Evolutionary conservation across 1,139 yeast genomes (phyloP), one percentile per base, ranked within the genome.

Genomic region (Candida sp.): DNA sequence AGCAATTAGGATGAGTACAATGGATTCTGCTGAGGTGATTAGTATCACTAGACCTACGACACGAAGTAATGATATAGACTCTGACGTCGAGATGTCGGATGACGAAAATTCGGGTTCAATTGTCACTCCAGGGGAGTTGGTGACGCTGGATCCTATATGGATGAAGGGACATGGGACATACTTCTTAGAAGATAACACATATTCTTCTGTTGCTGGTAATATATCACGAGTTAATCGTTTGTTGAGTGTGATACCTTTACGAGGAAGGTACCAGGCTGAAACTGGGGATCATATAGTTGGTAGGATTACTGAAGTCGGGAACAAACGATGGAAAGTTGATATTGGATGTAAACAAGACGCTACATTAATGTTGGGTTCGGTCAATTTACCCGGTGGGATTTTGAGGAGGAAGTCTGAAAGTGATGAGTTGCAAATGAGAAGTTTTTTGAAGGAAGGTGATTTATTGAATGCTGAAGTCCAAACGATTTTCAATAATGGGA

Each of bases 81-180:
- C 65, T 1, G 73, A 66, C 43, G 49, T 58, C 4, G 71, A 66
- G 5, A 65, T 67, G 68, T 56, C 66, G 1, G 75, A 67, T 35
- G 60, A 49, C 9, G 65, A 57, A 37, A 51, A 44, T 35, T 47
- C 43, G 36, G 52, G 54, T 41, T 57, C 71, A 32, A 68, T 74
- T 21, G 96, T 93, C 15, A 89, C 97, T 0, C 99, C 99, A 0
- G 99, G 99, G n/a, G 98, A 95, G 60, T 69, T 91, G 44, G 88
- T 95, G 15, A 93, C 99, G 0, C 95, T 87, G 55, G 99, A 95
- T 58, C 90, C 97, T 5, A 79, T 86, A 4, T 93, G 98, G 97
- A 95, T 95, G 99, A 81, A 96, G 61, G 99, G 99, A 30, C 99
- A 95, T 61, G 99, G 99, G 3, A 95, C 99, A 0, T 93, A 89